Evolutionary conservation across 2,329 filamentous ascomycete species (phyloP).

Genomic region (Graphiopsis chlorocephala): DNA sequence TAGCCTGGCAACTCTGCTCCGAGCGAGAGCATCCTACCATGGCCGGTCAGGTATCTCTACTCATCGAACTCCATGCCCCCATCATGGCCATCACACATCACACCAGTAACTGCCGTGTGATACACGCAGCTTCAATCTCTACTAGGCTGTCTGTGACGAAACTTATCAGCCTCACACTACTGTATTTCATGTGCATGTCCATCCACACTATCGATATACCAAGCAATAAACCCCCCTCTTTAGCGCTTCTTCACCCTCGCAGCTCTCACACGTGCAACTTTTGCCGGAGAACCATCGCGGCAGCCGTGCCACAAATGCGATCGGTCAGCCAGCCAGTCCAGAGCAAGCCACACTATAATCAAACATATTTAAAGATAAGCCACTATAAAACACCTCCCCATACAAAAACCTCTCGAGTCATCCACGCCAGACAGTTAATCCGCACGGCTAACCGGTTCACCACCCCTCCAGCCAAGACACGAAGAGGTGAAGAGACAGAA

Average conservation of each 20-base stretch:
- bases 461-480: background rate
- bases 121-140: background rate
- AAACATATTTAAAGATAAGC: background rate
- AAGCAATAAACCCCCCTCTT: background rate
- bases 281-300: background rate
- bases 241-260: constrained; percentile 5
- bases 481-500: background rate
- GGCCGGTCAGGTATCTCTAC: background rate
- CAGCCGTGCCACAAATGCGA: background rate
- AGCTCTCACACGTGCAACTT: background rate
- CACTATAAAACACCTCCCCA: background rate
- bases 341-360: background rate
- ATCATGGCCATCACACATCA: background rate
- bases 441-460: background rate
- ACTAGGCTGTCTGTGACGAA: background rate
- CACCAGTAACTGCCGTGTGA: background rate
- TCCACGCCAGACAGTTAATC: background rate
- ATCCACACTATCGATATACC: background rate
- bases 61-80: background rate
- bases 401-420: background rate
- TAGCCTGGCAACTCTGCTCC: background rate
- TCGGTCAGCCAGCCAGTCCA: background rate
- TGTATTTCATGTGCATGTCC: background rate
- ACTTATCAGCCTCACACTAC: background rate
- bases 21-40: background rate